These are phyloP conservation scores for Pyrus hybrid DNA, from an alignment of 331 rosid species.

Conservation along the genomic window DNA sequence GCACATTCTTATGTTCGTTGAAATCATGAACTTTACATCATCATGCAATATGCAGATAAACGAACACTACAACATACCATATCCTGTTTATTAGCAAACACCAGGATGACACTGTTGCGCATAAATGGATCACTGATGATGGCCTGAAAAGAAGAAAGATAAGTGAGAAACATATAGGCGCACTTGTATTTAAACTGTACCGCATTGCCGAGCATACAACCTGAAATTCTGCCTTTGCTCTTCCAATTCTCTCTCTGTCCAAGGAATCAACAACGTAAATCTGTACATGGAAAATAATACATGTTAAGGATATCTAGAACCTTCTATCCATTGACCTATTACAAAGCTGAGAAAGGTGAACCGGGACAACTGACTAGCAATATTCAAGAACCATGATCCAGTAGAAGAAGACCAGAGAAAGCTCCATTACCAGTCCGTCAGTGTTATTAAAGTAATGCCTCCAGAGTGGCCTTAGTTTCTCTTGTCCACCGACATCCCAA, in stretches of 20 bases:
- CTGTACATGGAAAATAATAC: slow-evolving; percentile 33
- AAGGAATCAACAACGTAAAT: slow-evolving; percentile 89
- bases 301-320: background rate
- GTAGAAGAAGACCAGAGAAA: slow-evolving; percentile 3
- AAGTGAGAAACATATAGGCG: slow-evolving; percentile 10
- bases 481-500: slow-evolving; percentile 99
- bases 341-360: too few species aligned
- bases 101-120: slow-evolving; percentile 92
- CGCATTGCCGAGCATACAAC: slow-evolving; percentile 27
- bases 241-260: slow-evolving; percentile 87
- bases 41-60: slow-evolving; percentile 6
- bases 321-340: too few species aligned
- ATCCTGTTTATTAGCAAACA: slow-evolving; percentile 95
- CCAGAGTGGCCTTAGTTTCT: slow-evolving; percentile 94
- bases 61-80: slow-evolving; percentile 48
- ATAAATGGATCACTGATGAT: slow-evolving; percentile 93
- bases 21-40: background rate
- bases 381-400: background rate
- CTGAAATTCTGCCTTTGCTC: slow-evolving; percentile 93
- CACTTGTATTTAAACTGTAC: slow-evolving; percentile 1
- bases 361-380: background rate
- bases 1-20: background rate
- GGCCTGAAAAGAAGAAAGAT: slow-evolving; percentile 47
- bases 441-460: slow-evolving; percentile 94
- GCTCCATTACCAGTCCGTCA: slow-evolving; percentile 65